Percentiles rank a stretch among this genome's conserved stretches.
Evolutionary conservation across 163 green algal genomes (phyloP).

Genomic region (Trebouxiophyceae sp.): DNA sequence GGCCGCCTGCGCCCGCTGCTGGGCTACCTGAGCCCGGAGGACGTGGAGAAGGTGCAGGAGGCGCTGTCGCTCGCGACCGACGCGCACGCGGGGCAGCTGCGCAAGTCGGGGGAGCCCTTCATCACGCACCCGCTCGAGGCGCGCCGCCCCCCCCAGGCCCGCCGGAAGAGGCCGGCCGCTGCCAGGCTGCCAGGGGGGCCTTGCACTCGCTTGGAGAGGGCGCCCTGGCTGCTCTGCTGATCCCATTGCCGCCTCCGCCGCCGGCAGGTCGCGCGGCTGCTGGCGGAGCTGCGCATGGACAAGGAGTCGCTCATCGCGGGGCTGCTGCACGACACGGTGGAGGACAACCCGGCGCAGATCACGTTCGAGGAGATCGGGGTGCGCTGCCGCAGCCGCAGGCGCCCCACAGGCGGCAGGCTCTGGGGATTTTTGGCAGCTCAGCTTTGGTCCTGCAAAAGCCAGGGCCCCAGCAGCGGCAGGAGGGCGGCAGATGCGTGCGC

Average conservation of each 20-base stretch:
- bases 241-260: too few species aligned
- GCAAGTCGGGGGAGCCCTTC: conserved; percentile 80
- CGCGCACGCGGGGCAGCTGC: conserved; percentile 59
- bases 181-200: too few species aligned
- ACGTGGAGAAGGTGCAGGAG: conserved; percentile 35
- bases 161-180: too few species aligned
- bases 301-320: conserved; percentile 67
- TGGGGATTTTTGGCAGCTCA: too few species aligned
- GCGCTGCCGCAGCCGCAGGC: too few species aligned
- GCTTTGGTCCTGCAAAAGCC: too few species aligned
- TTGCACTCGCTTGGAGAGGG: too few species aligned
- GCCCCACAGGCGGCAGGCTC: too few species aligned
- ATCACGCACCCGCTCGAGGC: conserved; percentile 88
- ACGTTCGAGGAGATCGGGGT: conserved; percentile 75
- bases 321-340: conserved; percentile 85
- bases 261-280: conserved; percentile 45
- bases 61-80: conserved; percentile 58
- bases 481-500: too few species aligned
- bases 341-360: conserved; percentile 54
- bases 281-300: conserved; percentile 72
- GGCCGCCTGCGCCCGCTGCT: conserved; percentile 42
- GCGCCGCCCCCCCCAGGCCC: too few species aligned
- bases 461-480: too few species aligned
- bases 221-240: too few species aligned
- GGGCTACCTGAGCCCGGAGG: conserved; percentile 37